Conservation (phyloP, 2,329 filamentous ascomycete species). For the Colletotrichum sp. region DNA sequence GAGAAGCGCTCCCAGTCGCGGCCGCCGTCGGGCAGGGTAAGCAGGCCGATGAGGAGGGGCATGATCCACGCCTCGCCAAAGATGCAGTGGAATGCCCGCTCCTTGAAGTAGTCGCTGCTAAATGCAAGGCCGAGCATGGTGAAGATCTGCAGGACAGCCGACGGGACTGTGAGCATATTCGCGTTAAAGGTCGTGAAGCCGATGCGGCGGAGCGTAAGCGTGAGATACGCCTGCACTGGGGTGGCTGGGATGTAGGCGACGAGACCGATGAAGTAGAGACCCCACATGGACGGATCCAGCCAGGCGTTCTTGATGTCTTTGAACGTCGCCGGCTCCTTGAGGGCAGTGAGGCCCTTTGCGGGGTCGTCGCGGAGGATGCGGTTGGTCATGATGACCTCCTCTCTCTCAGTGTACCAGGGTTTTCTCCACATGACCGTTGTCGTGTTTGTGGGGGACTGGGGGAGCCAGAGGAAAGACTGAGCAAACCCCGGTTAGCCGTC, state of each 20-base stretch:
- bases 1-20: slow-evolving; percentile 58
- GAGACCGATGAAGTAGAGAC: slow-evolving; percentile 53
- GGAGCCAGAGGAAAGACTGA: slow-evolving; percentile 35
- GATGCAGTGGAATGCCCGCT: slow-evolving; percentile 52
- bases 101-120: slow-evolving; percentile 52
- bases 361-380: slow-evolving; percentile 59
- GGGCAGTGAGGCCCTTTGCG: slow-evolving; percentile 51
- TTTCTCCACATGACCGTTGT: slow-evolving; percentile 52
- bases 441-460: slow-evolving; percentile 39
- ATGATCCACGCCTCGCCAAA: slow-evolving; percentile 58
- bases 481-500: slow-evolving; percentile 37
- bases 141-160: slow-evolving; percentile 56
- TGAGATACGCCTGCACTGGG: slow-evolving; percentile 29
- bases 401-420: slow-evolving; percentile 61
- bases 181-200: slow-evolving; percentile 49
- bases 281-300: slow-evolving; percentile 53
- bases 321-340: slow-evolving; percentile 47
- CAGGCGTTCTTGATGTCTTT: slow-evolving; percentile 49
- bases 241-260: slow-evolving; percentile 38
- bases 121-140: slow-evolving; percentile 55
- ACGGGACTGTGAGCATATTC: slow-evolving; percentile 43
- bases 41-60: slow-evolving; percentile 56
- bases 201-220: slow-evolving; percentile 28
- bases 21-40: slow-evolving; percentile 42
- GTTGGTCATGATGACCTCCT: slow-evolving; percentile 64